Percentiles rank a stretch among this genome's conserved stretches.
phyloP scores from a whole-genome alignment of 208 protist species.

The Crithidia fasciculata region DNA sequence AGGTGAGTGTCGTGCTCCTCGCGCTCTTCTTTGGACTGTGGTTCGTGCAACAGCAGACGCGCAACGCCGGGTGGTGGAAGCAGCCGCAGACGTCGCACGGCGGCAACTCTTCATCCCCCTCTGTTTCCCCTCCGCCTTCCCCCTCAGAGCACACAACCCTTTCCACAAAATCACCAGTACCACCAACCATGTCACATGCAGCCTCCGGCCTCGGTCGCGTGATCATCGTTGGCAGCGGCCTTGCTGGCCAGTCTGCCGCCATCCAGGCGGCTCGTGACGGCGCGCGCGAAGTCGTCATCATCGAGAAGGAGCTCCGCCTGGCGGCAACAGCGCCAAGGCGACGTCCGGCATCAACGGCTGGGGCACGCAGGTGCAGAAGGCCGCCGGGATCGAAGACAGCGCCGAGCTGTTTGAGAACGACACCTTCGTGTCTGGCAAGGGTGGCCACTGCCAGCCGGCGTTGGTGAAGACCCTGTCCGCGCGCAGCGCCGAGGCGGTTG shows the following conservation, averaged over 20 bases:
- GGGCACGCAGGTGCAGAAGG: slow-evolving; percentile 83
- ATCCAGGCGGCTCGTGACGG: slow-evolving; percentile 81
- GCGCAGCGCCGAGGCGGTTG: slow-evolving; percentile 67
- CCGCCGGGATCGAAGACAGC: slow-evolving; percentile 57
- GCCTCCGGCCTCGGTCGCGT: slow-evolving; percentile 58
- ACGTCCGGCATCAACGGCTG: slow-evolving; percentile 96
- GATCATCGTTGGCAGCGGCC: slow-evolving; percentile 83
- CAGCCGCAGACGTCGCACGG: neutral
- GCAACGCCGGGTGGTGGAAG: slow-evolving; percentile 8
- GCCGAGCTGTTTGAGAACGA: slow-evolving; percentile 82
- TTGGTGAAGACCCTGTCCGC: slow-evolving; percentile 87
- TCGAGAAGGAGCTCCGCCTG: slow-evolving; percentile 91
- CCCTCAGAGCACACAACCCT: slow-evolving; percentile 26
- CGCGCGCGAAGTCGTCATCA: slow-evolving; percentile 78
- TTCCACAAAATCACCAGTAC: slow-evolving; percentile 43
- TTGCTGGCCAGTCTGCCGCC: slow-evolving; percentile 79
- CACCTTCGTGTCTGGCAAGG: slow-evolving; percentile 67
- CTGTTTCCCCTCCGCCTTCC: slow-evolving; percentile 10
- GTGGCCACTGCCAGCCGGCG: slow-evolving; percentile 64
- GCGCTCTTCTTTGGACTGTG: slow-evolving; percentile 19
- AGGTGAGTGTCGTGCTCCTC: slow-evolving; percentile 13
- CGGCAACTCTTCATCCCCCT: slow-evolving; percentile 10
- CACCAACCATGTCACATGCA: slow-evolving; percentile 43
- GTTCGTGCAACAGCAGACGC: neutral
- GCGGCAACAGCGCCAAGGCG: slow-evolving; percentile 97